Base-by-base conservation (phyloP, 306 rosid genomes). In the Acacia confusa region DNA sequence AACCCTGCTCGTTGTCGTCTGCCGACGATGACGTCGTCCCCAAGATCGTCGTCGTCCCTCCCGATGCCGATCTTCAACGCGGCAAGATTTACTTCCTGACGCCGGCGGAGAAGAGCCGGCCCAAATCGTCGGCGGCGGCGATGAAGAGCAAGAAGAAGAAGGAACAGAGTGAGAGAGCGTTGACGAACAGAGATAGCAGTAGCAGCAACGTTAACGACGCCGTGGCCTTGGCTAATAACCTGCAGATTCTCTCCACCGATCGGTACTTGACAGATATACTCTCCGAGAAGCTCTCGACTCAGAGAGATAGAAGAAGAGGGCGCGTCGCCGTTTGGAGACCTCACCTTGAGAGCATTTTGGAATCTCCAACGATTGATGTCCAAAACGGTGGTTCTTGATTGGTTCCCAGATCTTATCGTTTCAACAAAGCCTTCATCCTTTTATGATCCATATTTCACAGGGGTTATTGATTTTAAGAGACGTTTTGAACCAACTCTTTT, bases 11-110 rank as follows among this genome's bases (percentile, higher is more conserved):
- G 0, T 9, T 32, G 0, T 79, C 97, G 0, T 85, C 92, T 1
- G 19, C 87, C 57, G 82, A 85, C 38, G 80, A 84, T 50, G 89
- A 85, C 22, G 85, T 88, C 69, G 90, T 88, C 36, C 95, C 97
- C 3, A 91, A 85, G 86, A 93, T 95, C 82, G 93, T 90, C 1
- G 83, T 95, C n/a, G 93, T 95, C 43, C 97, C 97, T 0, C 99
- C 99, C 2, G 99, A 95, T 14, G 98, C 99, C 0, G 89, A 90
- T 36, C 99, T 95, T 60, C 92, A 90, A 32, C 97, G 98, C 0
- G 99, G 99, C 19, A 95, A 93, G 92, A 95, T 95, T 88, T 95
- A 95, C 97, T 95, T 95, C 84, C 99, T 95, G 74, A 95, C 92
- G 91, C 86, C 82, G 8, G 24, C 75, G 0, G 87, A 81, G 11